Base-by-base conservation (phyloP, 352 stramenopile genomes). In the Sclerospora graminicola region DNA sequence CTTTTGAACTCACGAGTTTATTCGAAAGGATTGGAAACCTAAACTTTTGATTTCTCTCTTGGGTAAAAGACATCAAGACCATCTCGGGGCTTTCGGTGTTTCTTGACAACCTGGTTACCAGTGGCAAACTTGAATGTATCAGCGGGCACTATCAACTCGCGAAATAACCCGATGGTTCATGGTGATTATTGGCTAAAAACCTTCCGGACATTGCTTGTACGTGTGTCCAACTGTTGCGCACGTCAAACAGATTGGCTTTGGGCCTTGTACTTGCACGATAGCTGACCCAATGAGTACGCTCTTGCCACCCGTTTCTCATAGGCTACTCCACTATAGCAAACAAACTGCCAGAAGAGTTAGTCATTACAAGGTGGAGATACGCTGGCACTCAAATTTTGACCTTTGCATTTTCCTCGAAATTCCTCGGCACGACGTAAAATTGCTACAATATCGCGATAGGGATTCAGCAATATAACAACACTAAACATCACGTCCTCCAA, bases 31-130 rank as follows among this genome's bases (percentile, higher is more conserved):
- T 26, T 26, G n/a, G 3, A 3, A 26, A 7, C 6, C 21, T 26
- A 3, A 26, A 26, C 4, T 7, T n/a, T 46, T 24, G 9, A 54
- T 45, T 41, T 42, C n/a, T 27, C 19, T 29, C 45, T 19, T 8
- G 8, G 2, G 2, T 60, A 69, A 13, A 32, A 92, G 80, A 89
- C 32, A 74, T 80, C 38, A 89, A 89, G 44, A 84, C 80, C 8
- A 89, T 88, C 45, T 85, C 77, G 1, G 78, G 72, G 4, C 69
- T 92, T 19, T 79, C 70, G 0, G 65, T 72, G 8, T 61, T 89
- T 35, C 58, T 92, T 27, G 41, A 56, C 20, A 83, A 84, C 38
- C 53, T 92, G n/a, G 73, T 89, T 13, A 60, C 65, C 41, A 69
- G 66, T 42, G 69, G 69, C 20, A 85, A 77, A 35, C 58, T 92